phyloP scores from a whole-genome alignment of 164 flowering plant genomes.

The Chimonanthus praecox region DNA sequence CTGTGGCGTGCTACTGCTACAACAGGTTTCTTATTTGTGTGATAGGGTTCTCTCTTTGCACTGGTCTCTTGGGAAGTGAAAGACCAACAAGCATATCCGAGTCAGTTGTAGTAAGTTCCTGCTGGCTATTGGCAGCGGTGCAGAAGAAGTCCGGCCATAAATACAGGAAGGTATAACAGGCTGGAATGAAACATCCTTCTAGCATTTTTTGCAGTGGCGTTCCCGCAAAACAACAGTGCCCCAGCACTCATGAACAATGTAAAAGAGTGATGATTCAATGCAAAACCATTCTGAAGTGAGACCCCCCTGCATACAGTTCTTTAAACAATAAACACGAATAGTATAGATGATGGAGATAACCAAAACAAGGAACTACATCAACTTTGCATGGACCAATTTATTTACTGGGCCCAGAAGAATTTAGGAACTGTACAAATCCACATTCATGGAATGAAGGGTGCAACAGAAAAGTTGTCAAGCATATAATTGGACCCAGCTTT shows the following conservation, averaged over 20 bases:
- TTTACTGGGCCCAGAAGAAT: too few relatives aligned
- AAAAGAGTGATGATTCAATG: constrained; percentile 58
- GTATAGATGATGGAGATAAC: neutral
- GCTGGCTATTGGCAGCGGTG: constrained; percentile 56
- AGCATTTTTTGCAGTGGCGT: constrained; percentile 53
- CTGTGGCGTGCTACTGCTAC: constrained; percentile 43
- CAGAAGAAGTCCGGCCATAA: constrained; percentile 79
- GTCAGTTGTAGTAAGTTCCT: constrained; percentile 15
- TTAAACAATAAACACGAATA: neutral
- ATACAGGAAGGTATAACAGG: constrained; percentile 84
- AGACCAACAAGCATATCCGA: constrained; percentile 8
- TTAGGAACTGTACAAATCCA: too few relatives aligned
- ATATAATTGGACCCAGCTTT: too few relatives aligned
- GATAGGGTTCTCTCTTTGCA: constrained; percentile 10
- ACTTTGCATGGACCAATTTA: too few relatives aligned
- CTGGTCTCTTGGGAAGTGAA: constrained; percentile 10
- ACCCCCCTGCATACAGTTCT: constrained; percentile 54
- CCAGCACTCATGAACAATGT: constrained; percentile 63
- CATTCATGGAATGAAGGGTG: too few relatives aligned
- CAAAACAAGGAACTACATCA: too few relatives aligned
- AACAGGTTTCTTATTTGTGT: neutral
- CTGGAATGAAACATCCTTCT: constrained; percentile 91
- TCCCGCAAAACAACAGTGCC: constrained; percentile 61
- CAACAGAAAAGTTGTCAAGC: too few relatives aligned
- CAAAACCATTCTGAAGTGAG: constrained; percentile 83